A percentile compares a stretch with the other conserved stretches of the same genome.
Conservation (phyloP, 148 eudicot genomes). For the Rhododendron simsii region DNA sequence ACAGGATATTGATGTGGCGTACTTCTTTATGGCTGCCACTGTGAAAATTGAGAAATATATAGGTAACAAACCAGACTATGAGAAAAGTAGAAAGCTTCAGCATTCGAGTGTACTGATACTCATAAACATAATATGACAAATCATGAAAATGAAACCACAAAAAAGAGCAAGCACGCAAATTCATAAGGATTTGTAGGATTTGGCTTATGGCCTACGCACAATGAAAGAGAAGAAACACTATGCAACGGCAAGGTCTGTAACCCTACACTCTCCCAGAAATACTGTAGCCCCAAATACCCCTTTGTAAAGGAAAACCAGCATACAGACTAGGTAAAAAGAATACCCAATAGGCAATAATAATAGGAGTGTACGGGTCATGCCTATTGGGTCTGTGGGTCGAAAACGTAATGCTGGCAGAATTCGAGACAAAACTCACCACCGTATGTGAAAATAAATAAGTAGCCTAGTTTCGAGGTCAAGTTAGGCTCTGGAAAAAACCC, state of each 20-base stretch:
- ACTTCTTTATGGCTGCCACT: not conserved
- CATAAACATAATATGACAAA: not conserved
- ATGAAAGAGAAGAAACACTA: not conserved
- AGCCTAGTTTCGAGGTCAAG: not conserved
- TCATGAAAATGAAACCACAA: not conserved
- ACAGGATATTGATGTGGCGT: not conserved
- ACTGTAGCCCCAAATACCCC: not conserved
- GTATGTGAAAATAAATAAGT: not conserved
- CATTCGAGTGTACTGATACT: not conserved
- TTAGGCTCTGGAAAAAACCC: not conserved
- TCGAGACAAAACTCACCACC: not conserved
- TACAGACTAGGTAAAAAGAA: not conserved
- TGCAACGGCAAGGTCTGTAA: not conserved
- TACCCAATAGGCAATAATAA: not conserved
- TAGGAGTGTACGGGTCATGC: not conserved
- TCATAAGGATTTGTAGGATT: not conserved
- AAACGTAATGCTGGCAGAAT: not conserved
- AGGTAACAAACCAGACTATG: not conserved
- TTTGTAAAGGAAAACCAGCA: not conserved
- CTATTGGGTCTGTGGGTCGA: not conserved
- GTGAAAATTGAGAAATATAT: not conserved
- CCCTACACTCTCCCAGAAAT: not conserved
- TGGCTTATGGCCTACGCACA: not conserved
- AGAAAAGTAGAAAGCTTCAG: not conserved
- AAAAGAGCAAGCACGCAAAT: not conserved